phyloP scores from a whole-genome alignment of 495 filamentous ascomycete genomes.

The Lepidopterella palustris region DNA sequence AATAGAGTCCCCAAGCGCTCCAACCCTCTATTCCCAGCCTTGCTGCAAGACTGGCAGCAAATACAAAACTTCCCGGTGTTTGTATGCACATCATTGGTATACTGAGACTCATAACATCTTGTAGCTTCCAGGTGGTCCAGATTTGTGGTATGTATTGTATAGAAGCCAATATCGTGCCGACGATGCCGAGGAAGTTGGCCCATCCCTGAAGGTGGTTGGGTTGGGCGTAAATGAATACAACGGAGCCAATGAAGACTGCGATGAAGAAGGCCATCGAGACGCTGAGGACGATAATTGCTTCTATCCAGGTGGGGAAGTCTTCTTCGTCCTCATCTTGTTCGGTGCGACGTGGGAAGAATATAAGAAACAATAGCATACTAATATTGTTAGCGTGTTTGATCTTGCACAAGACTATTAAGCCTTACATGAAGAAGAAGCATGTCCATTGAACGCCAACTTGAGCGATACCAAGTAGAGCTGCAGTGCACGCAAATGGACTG shows the following conservation, averaged over 20 bases:
- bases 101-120: conserved; percentile 79
- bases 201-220: conserved; percentile 59
- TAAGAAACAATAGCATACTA: conserved; percentile 41
- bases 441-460: conserved; percentile 89
- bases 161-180: conserved; percentile 68
- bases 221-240: conserved; percentile 49
- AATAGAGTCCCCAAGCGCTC: conserved; percentile 89
- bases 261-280: conserved; percentile 67
- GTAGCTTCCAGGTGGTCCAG: conserved; percentile 76
- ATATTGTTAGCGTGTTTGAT: background rate
- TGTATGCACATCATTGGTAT: conserved; percentile 99
- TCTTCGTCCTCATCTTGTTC: conserved; percentile 25
- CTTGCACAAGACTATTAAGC: conserved; percentile 9
- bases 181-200: conserved; percentile 77
- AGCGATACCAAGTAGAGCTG: conserved; percentile 75
- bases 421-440: conserved; percentile 85
- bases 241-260: conserved; percentile 57
- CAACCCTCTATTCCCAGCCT: conserved; percentile 77
- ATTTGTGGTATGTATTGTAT: conserved; percentile 96
- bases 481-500: conserved; percentile 72
- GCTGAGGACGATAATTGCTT: conserved; percentile 64
- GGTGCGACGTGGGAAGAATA: conserved; percentile 40
- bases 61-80: conserved; percentile 84
- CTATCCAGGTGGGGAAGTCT: conserved; percentile 59
- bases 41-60: conserved; percentile 74